Conservation (phyloP, 495 filamentous ascomycete genomes). For the Amniculicola lignicola region DNA sequence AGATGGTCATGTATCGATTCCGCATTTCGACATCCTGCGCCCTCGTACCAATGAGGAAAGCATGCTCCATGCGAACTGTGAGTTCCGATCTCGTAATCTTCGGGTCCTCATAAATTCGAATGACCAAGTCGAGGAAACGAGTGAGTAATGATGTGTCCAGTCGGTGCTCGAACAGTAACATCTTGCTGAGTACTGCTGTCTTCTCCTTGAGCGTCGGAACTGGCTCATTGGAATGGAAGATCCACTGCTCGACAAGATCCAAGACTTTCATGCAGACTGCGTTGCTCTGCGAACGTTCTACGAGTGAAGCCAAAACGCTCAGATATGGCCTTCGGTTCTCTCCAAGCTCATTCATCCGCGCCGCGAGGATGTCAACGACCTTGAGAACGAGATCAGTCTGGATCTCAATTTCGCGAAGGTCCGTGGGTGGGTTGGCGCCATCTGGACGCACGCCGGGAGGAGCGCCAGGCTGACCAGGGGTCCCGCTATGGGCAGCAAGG, state of each 20-base stretch:
- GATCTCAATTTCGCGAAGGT: slow-evolving; percentile 70
- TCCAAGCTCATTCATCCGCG: slow-evolving; percentile 88
- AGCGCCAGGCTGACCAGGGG: slow-evolving; percentile 22
- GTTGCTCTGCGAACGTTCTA: slow-evolving; percentile 86
- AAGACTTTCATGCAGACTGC: slow-evolving; percentile 86
- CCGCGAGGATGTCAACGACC: slow-evolving; percentile 83
- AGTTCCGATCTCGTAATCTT: slow-evolving; percentile 93
- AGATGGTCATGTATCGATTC: slow-evolving; percentile 90
- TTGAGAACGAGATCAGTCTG: slow-evolving; percentile 87
- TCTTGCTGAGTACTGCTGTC: slow-evolving; percentile 93
- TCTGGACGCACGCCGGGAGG: slow-evolving; percentile 29
- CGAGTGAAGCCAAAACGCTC: slow-evolving; percentile 86
- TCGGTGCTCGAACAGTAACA: slow-evolving; percentile 89
- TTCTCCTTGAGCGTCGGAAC: slow-evolving; percentile 98
- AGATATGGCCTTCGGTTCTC: slow-evolving; percentile 90
- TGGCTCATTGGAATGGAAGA: slow-evolving; percentile 86
- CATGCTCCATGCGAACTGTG: slow-evolving; percentile 93
- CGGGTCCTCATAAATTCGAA: slow-evolving; percentile 93
- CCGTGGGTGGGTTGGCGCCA: slow-evolving; percentile 54
- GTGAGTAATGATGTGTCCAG: slow-evolving; percentile 76
- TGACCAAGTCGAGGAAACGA: slow-evolving; percentile 92
- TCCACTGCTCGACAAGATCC: slow-evolving; percentile 91
- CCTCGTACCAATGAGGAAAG: slow-evolving; percentile 91
- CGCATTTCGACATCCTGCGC: slow-evolving; percentile 96
- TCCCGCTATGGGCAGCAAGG: slow-evolving; percentile 53